Percentiles rank a stretch among this genome's conserved stretches.
Conservation (phyloP, 2,329 filamentous ascomycete species). For the Claviceps humidiphila region DNA sequence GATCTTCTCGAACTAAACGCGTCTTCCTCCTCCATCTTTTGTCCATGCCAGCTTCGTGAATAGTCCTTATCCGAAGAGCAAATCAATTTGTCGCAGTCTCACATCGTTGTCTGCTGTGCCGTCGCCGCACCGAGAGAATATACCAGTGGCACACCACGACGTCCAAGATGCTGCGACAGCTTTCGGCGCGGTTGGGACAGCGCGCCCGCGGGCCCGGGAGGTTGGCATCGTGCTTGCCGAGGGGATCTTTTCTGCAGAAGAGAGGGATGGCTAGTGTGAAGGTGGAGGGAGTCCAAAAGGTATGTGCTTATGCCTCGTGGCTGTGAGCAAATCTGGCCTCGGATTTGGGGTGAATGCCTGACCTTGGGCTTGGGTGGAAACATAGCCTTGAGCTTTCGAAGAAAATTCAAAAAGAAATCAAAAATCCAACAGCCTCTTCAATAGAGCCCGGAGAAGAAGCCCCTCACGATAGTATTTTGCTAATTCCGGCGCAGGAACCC, state of each 20-base stretch:
- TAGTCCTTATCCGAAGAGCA: neutral
- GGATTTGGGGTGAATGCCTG: too few relatives aligned
- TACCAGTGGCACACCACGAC: neutral
- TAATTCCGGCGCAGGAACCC: slow-evolving; percentile 42
- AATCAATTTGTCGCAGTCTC: neutral
- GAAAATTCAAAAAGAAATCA: neutral
- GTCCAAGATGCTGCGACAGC: slow-evolving; percentile 22
- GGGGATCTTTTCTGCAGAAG: slow-evolving; percentile 8
- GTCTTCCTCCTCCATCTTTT: neutral
- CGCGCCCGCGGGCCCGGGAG: slow-evolving; percentile 13
- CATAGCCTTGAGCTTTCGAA: neutral
- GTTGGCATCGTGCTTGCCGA: slow-evolving; percentile 11
- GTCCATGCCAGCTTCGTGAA: neutral
- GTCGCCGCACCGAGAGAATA: neutral
- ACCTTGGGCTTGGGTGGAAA: too few relatives aligned
- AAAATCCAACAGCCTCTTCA: too few relatives aligned
- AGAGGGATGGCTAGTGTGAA: slow-evolving; percentile 18
- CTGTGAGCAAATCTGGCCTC: too few relatives aligned
- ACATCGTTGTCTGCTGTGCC: neutral
- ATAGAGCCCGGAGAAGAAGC: neutral
- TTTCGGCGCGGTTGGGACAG: slow-evolving; percentile 18
- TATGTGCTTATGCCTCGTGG: neutral
- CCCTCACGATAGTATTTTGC: too few relatives aligned
- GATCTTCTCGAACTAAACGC: neutral
- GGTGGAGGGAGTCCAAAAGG: slow-evolving; percentile 23